phyloP scores from a whole-genome alignment of 441 rosid species.

The Corymbia calophylla region DNA sequence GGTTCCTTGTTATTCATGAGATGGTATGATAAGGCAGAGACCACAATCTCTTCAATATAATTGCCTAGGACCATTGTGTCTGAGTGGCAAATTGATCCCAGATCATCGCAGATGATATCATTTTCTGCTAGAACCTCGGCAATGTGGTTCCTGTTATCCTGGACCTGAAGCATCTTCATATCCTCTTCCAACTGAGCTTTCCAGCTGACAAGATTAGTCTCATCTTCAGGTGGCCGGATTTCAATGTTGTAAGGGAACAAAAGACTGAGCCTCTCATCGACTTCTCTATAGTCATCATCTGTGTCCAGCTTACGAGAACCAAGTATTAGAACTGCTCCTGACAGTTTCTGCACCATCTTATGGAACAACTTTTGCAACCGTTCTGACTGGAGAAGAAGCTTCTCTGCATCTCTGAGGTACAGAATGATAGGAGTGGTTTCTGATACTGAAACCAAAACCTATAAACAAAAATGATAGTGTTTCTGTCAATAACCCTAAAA shows the following conservation, averaged over 20 bases:
- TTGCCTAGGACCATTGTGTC: slow-evolving; percentile 69
- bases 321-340: slow-evolving; percentile 70
- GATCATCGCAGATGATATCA: slow-evolving; percentile 83
- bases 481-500: background rate
- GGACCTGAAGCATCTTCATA: slow-evolving; percentile 75
- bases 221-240: slow-evolving; percentile 84
- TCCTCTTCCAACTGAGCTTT: slow-evolving; percentile 83
- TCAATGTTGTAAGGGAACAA: slow-evolving; percentile 78
- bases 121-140: slow-evolving; percentile 86
- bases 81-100: slow-evolving; percentile 71
- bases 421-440: slow-evolving; percentile 54
- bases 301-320: slow-evolving; percentile 74
- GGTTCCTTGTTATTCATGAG: slow-evolving; percentile 70
- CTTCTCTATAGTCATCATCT: slow-evolving; percentile 54
- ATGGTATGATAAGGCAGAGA: slow-evolving; percentile 86
- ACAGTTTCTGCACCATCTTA: slow-evolving; percentile 55
- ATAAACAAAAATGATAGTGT: slow-evolving; percentile 6
- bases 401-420: slow-evolving; percentile 77
- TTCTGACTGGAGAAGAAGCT: slow-evolving; percentile 67
- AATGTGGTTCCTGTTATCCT: slow-evolving; percentile 91
- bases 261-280: slow-evolving; percentile 53
- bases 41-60: slow-evolving; percentile 82
- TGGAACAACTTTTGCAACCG: slow-evolving; percentile 58
- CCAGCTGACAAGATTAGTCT: slow-evolving; percentile 72
- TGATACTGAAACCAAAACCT: slow-evolving; percentile 71